A percentile compares a stretch with the other conserved stretches of the same genome.
Evolutionary conservation across 78 protist genomes (phyloP).

Genomic region (Pigoraptor vietnamica): DNA sequence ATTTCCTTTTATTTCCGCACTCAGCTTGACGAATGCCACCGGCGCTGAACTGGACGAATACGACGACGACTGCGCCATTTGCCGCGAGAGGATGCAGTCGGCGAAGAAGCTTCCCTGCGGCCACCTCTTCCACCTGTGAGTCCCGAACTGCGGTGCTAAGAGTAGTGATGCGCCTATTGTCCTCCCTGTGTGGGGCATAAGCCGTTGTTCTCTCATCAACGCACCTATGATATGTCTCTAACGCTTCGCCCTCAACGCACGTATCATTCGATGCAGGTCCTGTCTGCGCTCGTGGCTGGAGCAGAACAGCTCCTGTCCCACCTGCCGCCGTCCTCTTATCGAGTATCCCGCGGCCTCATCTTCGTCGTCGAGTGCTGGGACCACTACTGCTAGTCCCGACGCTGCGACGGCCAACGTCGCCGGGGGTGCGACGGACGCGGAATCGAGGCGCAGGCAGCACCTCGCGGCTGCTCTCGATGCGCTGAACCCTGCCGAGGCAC

Average conservation of each 20-base stretch:
- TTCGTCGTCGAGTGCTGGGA: background rate
- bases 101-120: conserved; percentile 78
- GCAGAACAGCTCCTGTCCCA: conserved; percentile 80
- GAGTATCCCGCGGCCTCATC: background rate
- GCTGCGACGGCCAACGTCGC: background rate
- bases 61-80: conserved; percentile 75
- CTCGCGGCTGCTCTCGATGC: background rate
- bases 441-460: background rate
- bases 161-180: background rate
- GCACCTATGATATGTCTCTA: no score
- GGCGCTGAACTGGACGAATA: conserved; percentile 47
- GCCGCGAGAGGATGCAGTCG: conserved; percentile 61
- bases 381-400: background rate
- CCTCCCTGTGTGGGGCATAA: background rate
- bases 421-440: background rate
- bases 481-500: background rate
- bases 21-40: conserved; percentile 50
- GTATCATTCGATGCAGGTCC: background rate
- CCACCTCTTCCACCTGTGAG: conserved; percentile 74
- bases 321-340: conserved; percentile 42
- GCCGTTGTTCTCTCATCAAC: no score
- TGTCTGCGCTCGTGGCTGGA: conserved; percentile 89
- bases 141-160: no score
- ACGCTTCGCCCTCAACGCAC: no score
- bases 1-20: no score